Base-by-base conservation (phyloP, 768 basidiomycete genomes). In the Ramaria rubella region DNA sequence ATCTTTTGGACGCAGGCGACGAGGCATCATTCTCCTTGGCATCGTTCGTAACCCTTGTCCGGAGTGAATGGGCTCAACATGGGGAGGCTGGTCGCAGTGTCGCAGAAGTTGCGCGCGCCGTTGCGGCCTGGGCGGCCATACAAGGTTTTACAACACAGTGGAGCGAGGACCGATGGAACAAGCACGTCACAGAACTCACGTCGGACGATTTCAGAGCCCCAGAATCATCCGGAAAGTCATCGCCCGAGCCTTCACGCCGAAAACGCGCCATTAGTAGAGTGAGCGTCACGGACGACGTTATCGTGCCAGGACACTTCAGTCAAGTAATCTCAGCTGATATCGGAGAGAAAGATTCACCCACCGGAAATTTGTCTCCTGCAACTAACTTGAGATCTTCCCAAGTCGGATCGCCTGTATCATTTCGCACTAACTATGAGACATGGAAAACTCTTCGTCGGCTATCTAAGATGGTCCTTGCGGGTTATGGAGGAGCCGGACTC, bases 291-390 rank as follows among this genome's bases (percentile, higher is more conserved):
- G 82, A 83, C 1, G 86, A 88, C 64, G 73, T 85, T 45, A 81
- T 86, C 48, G 23, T 29, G 8, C 45, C 6, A 5, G 82, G 79
- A 30, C 74, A 81, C 62, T 71, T 74, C 43, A 87, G 85, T 6
- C 87, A 90, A 63, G 81, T 92, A 48, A 83, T 90, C 58, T 81
- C 82, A 21, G 90, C 88, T 5, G 87, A 90, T 61, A 89, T 91
- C 38, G 88, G 87, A n/a, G 81, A 84, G 62, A 77, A 57, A 9
- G 46, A 23, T 23, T 19, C 76, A 21, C 71, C 75, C 23, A 38
- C 66, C 1, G 58, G 12, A 57, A 49, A 61, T 58, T 68, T 70
- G 55, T 63, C 62, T 42, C 71, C 62, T 55, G 64, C 64, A 34
- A 36, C 43, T 23, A 23, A 2, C n/a, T 27, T n/a, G 21, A 55